Conservation (phyloP, 208 protist genomes). For the Crithidia thermophila region DNA sequence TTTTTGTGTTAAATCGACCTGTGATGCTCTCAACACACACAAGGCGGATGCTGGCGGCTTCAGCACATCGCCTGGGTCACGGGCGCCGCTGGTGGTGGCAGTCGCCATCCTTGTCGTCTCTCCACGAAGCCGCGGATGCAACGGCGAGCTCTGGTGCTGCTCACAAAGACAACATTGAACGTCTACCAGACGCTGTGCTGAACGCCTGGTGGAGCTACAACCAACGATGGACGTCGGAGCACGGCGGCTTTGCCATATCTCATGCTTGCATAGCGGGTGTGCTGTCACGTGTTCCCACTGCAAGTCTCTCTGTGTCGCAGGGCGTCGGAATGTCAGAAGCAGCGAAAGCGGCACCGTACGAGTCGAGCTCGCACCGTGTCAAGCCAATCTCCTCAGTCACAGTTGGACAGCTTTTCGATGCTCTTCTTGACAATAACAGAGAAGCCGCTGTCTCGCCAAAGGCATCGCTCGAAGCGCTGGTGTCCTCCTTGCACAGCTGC, state of each 20-base stretch:
- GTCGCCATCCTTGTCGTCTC: no score
- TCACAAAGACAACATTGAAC: background rate
- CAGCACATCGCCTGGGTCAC: no score
- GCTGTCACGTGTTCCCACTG: conserved; percentile 7
- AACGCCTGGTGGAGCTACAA: conserved; percentile 7
- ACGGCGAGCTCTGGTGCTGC: no score
- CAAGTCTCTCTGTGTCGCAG: no score
- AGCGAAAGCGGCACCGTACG: no score
- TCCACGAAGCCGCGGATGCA: no score
- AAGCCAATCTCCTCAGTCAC: background rate
- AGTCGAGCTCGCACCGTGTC: no score
- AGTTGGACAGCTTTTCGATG: background rate
- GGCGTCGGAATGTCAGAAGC: no score
- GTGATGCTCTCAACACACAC: no score
- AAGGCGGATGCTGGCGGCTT: no score
- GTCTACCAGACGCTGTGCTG: conserved; percentile 15
- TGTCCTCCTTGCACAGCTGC: background rate
- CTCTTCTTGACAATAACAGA: background rate
- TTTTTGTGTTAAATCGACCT: background rate
- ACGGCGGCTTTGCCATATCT: background rate
- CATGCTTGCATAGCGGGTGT: background rate
- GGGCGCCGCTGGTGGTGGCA: no score
- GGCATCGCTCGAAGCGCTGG: background rate
- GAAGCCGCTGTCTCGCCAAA: background rate
- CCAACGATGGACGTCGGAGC: background rate